Percentiles rank a stretch among this genome's conserved stretches.
phyloP scores from a whole-genome alignment of 2,329 filamentous ascomycete species.

The Claviceps digitariae region DNA sequence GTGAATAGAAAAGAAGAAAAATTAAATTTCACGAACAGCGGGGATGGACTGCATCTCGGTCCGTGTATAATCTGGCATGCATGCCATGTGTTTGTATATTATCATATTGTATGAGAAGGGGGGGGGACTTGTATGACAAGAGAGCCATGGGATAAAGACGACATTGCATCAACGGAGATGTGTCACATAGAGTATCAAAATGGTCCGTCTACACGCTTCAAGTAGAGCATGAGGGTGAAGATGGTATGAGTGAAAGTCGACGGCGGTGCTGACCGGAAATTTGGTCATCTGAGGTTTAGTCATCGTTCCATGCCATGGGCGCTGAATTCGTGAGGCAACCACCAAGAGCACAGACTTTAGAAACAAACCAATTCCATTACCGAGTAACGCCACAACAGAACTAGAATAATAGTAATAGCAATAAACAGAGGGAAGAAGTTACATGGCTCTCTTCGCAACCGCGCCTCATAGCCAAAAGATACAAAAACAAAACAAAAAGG shows the following conservation, averaged over 20 bases:
- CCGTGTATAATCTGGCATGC: conserved; percentile 6
- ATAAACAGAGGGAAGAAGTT: too few species aligned
- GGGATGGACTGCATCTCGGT: background rate
- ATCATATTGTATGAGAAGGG: conserved; percentile 3
- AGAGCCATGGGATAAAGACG: conserved; percentile 2
- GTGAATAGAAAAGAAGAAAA: background rate
- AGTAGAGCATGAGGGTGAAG: background rate
- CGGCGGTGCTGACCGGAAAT: too few species aligned
- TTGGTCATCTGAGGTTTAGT: too few species aligned
- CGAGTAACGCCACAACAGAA: background rate
- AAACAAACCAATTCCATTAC: background rate
- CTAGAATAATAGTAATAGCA: background rate
- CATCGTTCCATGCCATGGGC: too few species aligned
- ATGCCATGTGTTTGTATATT: conserved; percentile 6
- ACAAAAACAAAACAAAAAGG: too few species aligned
- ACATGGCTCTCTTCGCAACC: too few species aligned
- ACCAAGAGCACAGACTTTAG: too few species aligned
- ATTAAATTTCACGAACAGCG: background rate
- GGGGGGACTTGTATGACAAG: background rate
- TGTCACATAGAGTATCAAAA: background rate
- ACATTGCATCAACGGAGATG: background rate
- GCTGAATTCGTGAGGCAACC: too few species aligned
- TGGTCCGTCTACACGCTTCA: background rate
- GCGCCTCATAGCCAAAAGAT: too few species aligned
- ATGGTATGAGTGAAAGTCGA: too few species aligned